Percentiles rank a stretch among this genome's conserved stretches.
Evolutionary conservation across 2,329 filamentous ascomycete genomes (phyloP).

Genomic region (Pleomassaria siparia): DNA sequence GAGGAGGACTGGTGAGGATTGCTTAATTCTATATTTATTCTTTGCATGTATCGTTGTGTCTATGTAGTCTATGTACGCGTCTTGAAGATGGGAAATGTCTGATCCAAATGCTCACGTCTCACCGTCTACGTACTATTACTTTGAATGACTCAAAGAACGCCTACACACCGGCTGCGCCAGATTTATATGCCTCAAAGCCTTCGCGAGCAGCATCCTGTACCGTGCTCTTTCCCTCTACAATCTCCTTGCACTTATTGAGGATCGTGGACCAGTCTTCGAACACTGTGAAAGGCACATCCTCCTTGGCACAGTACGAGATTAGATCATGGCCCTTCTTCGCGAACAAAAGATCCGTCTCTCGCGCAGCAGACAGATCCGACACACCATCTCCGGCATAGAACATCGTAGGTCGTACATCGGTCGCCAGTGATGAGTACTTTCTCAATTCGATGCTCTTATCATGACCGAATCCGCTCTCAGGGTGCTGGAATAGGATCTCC

Average conservation of each 20-base stretch:
- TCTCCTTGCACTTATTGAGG: slow-evolving; percentile 71
- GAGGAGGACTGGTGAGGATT: no score
- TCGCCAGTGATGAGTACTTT: slow-evolving; percentile 76
- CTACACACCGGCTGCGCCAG: slow-evolving; percentile 44
- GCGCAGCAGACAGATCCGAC: slow-evolving; percentile 86
- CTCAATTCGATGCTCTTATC: slow-evolving; percentile 93
- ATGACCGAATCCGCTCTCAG: slow-evolving; percentile 84
- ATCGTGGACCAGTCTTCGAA: slow-evolving; percentile 86
- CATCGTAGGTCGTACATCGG: slow-evolving; percentile 71
- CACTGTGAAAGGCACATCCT: slow-evolving; percentile 82
- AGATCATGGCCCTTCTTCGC: slow-evolving; percentile 91
- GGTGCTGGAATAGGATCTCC: slow-evolving; percentile 83
- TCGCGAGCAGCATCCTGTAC: slow-evolving; percentile 68
- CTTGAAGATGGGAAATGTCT: neutral
- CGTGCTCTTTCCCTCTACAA: slow-evolving; percentile 69
- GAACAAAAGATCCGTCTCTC: slow-evolving; percentile 90
- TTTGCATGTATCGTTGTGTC: neutral
- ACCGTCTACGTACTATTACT: neutral
- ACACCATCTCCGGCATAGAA: slow-evolving; percentile 97
- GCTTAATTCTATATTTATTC: no score
- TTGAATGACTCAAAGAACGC: neutral
- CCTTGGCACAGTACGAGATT: slow-evolving; percentile 79
- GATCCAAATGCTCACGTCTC: neutral
- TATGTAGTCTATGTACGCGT: slow-evolving; percentile 1
- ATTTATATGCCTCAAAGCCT: slow-evolving; percentile 51